Conservation (phyloP, 2,329 filamentous ascomycete species). For the Paracoccidioides lutzii region DNA sequence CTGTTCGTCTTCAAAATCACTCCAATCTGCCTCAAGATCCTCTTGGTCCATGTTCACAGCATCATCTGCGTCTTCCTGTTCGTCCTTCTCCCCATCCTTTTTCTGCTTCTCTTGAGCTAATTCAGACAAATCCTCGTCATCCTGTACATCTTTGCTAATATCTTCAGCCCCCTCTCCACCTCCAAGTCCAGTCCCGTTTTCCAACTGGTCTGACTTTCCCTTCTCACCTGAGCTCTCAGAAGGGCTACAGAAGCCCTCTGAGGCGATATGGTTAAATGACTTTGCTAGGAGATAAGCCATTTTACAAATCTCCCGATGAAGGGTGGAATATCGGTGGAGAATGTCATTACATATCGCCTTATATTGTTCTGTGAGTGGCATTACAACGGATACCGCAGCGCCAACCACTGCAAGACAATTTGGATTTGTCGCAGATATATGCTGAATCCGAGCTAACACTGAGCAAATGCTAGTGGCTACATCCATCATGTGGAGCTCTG, state of each 20-base stretch:
- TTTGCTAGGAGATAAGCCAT: slow-evolving; percentile 64
- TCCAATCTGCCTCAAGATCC: slow-evolving; percentile 77
- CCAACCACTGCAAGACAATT: slow-evolving; percentile 35
- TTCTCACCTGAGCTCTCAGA: slow-evolving; percentile 63
- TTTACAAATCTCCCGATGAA: slow-evolving; percentile 60
- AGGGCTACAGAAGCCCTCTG: slow-evolving; percentile 83
- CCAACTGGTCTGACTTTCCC: slow-evolving; percentile 63
- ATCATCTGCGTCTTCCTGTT: slow-evolving; percentile 35
- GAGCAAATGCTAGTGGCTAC: slow-evolving; percentile 37
- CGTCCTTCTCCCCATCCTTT: slow-evolving; percentile 29
- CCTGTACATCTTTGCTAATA: slow-evolving; percentile 91
- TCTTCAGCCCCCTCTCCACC: slow-evolving; percentile 93
- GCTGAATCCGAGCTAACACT: slow-evolving; percentile 35
- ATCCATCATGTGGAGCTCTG: slow-evolving; percentile 46
- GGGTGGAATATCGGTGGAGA: slow-evolving; percentile 44
- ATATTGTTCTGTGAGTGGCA: slow-evolving; percentile 68
- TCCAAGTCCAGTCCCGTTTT: slow-evolving; percentile 83
- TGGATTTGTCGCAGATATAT: slow-evolving; percentile 32
- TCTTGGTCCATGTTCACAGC: slow-evolving; percentile 56
- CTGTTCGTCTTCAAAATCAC: slow-evolving; percentile 39
- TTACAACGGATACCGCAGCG: slow-evolving; percentile 47
- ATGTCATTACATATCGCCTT: slow-evolving; percentile 46
- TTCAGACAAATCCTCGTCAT: slow-evolving; percentile 86
- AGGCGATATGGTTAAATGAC: slow-evolving; percentile 64
- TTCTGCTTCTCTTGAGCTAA: slow-evolving; percentile 70